These are phyloP conservation scores for Plasmodium chabaudi DNA, from an alignment of 169 alveolate genomes.

Conservation along the genomic window DNA sequence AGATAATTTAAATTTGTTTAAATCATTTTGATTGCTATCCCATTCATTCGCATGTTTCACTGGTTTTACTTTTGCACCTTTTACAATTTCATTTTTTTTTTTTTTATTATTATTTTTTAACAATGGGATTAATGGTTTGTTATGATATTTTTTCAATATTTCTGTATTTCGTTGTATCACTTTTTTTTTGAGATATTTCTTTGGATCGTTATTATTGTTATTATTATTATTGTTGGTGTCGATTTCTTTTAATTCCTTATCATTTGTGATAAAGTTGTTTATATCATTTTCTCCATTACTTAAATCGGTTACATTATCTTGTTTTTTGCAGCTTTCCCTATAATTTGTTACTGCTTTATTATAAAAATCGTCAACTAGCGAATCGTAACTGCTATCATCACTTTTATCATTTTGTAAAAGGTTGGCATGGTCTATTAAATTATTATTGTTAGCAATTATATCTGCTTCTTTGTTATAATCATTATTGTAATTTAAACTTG, in stretches of 20 bases:
- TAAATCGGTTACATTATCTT: not conserved
- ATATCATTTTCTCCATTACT: not conserved
- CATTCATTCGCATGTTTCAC: constrained; percentile 63
- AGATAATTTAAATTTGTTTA: constrained; percentile 53
- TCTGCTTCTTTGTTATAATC: constrained; percentile 13
- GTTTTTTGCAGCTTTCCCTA: not conserved
- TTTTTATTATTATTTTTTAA: constrained; percentile 13
- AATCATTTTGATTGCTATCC: constrained; percentile 63
- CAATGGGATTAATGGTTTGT: constrained; percentile 66
- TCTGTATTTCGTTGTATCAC: constrained; percentile 60
- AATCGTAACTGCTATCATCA: constrained; percentile 59
- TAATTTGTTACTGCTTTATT: constrained; percentile 22
- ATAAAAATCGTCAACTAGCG: constrained; percentile 72
- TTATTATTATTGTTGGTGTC: not conserved
- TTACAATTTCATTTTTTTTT: constrained; percentile 4
- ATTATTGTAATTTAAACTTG: not conserved
- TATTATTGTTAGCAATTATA: not conserved
- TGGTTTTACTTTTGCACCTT: not conserved
- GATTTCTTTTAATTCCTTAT: not conserved
- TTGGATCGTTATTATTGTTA: not conserved
- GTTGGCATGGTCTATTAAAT: not conserved
- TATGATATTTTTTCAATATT: constrained; percentile 31
- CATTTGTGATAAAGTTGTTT: not conserved
- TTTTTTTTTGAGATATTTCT: constrained; percentile 36
- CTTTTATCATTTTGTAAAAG: constrained; percentile 1